A percentile compares a stretch with the other conserved stretches of the same genome.
Evolutionary conservation across 257 asterid genomes (phyloP).

Genomic region (Cynanchum wilfordii): DNA sequence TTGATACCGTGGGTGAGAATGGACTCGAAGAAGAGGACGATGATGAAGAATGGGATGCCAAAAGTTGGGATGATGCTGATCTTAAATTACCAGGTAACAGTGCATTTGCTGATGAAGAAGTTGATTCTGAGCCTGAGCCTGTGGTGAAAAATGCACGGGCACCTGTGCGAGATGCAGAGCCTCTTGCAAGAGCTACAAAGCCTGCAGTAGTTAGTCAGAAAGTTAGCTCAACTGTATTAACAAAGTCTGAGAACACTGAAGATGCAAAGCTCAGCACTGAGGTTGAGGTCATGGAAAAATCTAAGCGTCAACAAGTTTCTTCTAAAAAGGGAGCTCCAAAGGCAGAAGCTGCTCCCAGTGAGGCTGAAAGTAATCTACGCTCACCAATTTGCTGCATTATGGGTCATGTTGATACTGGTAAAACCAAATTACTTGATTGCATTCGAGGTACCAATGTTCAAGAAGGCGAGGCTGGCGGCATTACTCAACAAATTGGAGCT

Average conservation of each 20-base stretch:
- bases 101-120: constrained; percentile 82
- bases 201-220: constrained; percentile 24
- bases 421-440: constrained; percentile 94
- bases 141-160: constrained; percentile 38
- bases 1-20: constrained; percentile 47
- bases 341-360: constrained; percentile 26
- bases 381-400: constrained; percentile 98
- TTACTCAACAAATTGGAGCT: constrained; percentile 97
- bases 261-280: constrained; percentile 26
- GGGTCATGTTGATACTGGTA: constrained; percentile 99
- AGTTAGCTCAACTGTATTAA: constrained; percentile 22
- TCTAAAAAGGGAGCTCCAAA: constrained; percentile 26
- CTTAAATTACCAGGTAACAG: constrained; percentile 72
- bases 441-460: constrained; percentile 96
- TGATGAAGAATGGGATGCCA: constrained; percentile 94
- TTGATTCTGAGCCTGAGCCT: constrained; percentile 65
- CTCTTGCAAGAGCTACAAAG: constrained; percentile 34
- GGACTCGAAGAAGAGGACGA: constrained; percentile 52
- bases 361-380: constrained; percentile 52
- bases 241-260: constrained; percentile 29
- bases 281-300: constrained; percentile 30
- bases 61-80: constrained; percentile 94
- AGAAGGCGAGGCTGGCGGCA: constrained; percentile 99
- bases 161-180: constrained; percentile 32
- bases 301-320: constrained; percentile 25